Conservation (phyloP, 495 filamentous ascomycete species). For the Penicillium cinerascens region DNA sequence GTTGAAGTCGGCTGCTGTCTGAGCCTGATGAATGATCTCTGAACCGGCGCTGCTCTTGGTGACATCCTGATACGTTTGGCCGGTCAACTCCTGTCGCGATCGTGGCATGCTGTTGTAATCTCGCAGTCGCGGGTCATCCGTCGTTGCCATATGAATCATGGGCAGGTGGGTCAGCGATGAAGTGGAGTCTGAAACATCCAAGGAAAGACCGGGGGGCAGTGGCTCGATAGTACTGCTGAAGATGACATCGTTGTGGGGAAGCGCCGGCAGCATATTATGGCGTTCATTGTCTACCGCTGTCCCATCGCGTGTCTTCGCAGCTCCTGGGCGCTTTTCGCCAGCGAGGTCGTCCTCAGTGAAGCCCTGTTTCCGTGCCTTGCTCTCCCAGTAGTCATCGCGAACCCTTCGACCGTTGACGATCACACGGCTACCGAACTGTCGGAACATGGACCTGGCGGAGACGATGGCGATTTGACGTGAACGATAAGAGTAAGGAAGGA, state of each 20-base stretch:
- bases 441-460: conserved; percentile 98
- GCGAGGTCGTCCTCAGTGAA: conserved; percentile 97
- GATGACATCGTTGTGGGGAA: conserved; percentile 68
- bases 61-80: conserved; percentile 84
- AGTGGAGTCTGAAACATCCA: conserved; percentile 56
- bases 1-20: conserved; percentile 87
- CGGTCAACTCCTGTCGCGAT: conserved; percentile 84
- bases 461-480: conserved; percentile 98
- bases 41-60: conserved; percentile 70
- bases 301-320: conserved; percentile 80
- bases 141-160: conserved; percentile 77
- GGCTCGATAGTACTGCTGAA: conserved; percentile 74
- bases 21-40: conserved; percentile 86
- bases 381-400: conserved; percentile 98
- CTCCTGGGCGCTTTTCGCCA: conserved; percentile 93
- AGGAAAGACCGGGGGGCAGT: conserved; percentile 64
- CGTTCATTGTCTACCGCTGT: conserved; percentile 41
- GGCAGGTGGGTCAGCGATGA: conserved; percentile 68
- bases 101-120: conserved; percentile 83
- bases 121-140: conserved; percentile 71
- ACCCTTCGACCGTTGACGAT: conserved; percentile 87
- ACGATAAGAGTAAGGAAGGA: conserved; percentile 94
- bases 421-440: conserved; percentile 95
- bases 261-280: conserved; percentile 49
- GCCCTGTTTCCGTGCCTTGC: conserved; percentile 92